Percentiles rank a stretch among this genome's conserved stretches.
phyloP scores from a whole-genome alignment of 495 filamentous ascomycete genomes.

The Talaromyces borbonicus region DNA sequence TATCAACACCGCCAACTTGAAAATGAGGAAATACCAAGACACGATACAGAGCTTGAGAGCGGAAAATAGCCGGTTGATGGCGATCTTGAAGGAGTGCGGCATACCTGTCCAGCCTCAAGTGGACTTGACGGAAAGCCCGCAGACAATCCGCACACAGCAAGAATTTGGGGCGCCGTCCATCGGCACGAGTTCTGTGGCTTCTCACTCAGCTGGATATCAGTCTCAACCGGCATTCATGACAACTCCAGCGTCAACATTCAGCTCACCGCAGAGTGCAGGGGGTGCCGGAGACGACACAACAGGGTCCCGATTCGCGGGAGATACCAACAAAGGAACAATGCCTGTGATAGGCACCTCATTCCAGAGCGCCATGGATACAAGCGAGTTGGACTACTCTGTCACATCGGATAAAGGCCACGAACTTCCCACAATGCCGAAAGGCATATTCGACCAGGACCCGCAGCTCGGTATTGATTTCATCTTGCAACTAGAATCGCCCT shows the following conservation, averaged over 20 bases:
- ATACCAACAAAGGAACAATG: neutral
- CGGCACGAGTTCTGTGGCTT: slow-evolving; percentile 26
- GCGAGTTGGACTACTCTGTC: neutral
- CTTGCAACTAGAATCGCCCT: slow-evolving; percentile 88
- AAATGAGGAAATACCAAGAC: slow-evolving; percentile 32
- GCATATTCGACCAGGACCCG: slow-evolving; percentile 61
- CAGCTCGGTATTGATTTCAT: slow-evolving; percentile 94
- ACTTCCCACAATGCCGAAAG: slow-evolving; percentile 14
- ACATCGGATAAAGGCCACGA: neutral
- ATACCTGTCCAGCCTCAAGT: slow-evolving; percentile 44
- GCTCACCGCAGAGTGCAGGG: slow-evolving; percentile 3
- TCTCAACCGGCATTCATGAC: slow-evolving; percentile 20
- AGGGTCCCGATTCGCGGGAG: slow-evolving; percentile 1
- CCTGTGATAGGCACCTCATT: neutral
- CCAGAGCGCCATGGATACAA: neutral
- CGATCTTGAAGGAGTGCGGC: slow-evolving; percentile 63
- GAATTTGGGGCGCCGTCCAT: slow-evolving; percentile 1
- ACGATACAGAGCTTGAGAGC: slow-evolving; percentile 26
- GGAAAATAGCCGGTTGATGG: slow-evolving; percentile 70
- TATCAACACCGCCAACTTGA: slow-evolving; percentile 28
- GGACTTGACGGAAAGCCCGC: slow-evolving; percentile 13
- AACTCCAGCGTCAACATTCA: slow-evolving; percentile 30
- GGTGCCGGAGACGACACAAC: neutral
- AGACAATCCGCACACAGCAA: neutral
- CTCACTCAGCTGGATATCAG: slow-evolving; percentile 19